phyloP scores from a whole-genome alignment of 2,329 filamentous ascomycete genomes.

The Hymenoscyphus occultus region DNA sequence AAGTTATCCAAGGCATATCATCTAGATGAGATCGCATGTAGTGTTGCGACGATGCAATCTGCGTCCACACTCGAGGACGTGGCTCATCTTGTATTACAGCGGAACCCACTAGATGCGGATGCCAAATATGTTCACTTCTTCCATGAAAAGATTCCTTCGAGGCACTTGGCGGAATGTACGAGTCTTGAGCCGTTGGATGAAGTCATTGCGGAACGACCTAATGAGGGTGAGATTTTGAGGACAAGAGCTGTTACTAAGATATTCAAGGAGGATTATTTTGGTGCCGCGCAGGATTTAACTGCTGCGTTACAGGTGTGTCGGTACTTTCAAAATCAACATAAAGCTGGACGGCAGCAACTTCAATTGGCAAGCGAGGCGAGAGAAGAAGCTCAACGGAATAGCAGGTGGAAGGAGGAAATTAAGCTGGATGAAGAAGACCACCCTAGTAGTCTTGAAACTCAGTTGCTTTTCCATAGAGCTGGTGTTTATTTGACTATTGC shows the following conservation, averaged over 20 bases:
- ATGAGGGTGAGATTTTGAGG: conserved; percentile 63
- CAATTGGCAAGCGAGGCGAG: conserved; percentile 46
- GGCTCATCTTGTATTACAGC: conserved; percentile 67
- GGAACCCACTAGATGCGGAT: conserved; percentile 64
- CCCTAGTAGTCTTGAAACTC: conserved; percentile 70
- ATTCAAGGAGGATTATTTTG: conserved; percentile 71
- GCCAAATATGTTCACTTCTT: conserved; percentile 91
- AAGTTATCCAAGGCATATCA: conserved; percentile 75
- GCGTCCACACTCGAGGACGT: conserved; percentile 75
- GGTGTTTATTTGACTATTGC: conserved; percentile 70
- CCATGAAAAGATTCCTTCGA: conserved; percentile 81
- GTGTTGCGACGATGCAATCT: conserved; percentile 79
- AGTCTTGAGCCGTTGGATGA: conserved; percentile 64
- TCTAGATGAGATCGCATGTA: conserved; percentile 79
- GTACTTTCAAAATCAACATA: conserved; percentile 36
- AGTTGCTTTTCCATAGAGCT: conserved; percentile 74
- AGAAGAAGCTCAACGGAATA: conserved; percentile 35
- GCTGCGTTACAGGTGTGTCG: conserved; percentile 54
- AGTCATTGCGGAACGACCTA: conserved; percentile 61
- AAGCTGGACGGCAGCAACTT: conserved; percentile 42
- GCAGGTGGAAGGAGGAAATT: conserved; percentile 46
- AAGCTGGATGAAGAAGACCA: conserved; percentile 62
- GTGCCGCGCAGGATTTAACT: conserved; percentile 68
- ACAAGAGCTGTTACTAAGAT: conserved; percentile 72
- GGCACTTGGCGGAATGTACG: conserved; percentile 70